phyloP scores from a whole-genome alignment of 305 asterid species.

The Ruellia speciosa region DNA sequence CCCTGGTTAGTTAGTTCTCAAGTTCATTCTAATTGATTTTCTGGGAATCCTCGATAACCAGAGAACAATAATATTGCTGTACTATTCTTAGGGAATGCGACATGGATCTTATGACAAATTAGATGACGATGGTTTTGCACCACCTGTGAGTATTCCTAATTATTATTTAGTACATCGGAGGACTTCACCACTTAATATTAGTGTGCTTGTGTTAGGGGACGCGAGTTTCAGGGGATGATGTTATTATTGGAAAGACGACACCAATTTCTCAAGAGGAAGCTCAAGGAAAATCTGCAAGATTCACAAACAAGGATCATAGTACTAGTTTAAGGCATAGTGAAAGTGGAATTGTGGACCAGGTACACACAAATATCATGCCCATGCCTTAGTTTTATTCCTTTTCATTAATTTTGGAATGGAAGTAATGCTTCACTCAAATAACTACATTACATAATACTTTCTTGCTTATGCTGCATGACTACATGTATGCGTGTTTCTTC shows the following conservation, averaged over 20 bases:
- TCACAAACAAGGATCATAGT: constrained; percentile 92
- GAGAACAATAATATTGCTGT: no score
- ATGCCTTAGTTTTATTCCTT: no score
- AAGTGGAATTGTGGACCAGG: constrained; percentile 95
- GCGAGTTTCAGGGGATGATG: constrained; percentile 94
- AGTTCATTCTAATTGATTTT: no score
- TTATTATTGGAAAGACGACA: constrained; percentile 95
- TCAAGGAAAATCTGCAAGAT: constrained; percentile 74
- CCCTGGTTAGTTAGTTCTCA: constrained; percentile 30
- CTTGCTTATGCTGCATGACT: no score
- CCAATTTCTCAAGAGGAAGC: constrained; percentile 84
- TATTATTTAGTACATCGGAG: no score
- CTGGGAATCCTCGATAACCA: no score
- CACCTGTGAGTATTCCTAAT: constrained; percentile 35
- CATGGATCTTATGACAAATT: constrained; percentile 97
- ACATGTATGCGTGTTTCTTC: no score
- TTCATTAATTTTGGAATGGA: no score
- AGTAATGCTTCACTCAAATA: no score
- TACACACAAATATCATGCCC: constrained; percentile 2
- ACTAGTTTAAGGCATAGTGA: constrained; percentile 94
- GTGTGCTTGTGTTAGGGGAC: constrained; percentile 35
- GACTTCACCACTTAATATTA: no score
- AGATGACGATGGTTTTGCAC: constrained; percentile 97
- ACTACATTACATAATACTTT: no score
- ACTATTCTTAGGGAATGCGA: constrained; percentile 61